Evolutionary conservation across 139 green algal genomes (phyloP).

Genomic region (Spirogloea muscicola): DNA sequence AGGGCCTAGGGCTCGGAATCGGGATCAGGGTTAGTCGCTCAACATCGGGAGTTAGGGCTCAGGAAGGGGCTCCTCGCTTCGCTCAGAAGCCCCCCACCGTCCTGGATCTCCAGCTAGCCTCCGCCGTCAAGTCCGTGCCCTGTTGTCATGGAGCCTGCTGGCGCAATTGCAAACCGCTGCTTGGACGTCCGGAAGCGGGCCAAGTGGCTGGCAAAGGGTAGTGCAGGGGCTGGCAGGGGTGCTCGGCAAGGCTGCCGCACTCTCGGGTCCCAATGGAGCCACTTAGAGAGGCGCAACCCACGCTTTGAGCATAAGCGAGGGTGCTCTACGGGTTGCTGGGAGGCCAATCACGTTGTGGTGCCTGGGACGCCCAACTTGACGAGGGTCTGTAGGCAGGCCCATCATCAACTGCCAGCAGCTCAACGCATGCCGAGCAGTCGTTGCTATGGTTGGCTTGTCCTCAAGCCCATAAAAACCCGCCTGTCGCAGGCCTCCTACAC

Average conservation of each 20-base stretch:
- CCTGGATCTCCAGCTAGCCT: too few relatives aligned
- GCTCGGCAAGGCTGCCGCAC: too few relatives aligned
- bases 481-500: conserved; percentile 69
- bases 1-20: not conserved
- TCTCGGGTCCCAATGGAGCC: too few relatives aligned
- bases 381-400: not conserved
- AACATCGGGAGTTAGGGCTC: conserved; percentile 8
- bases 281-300: too few relatives aligned
- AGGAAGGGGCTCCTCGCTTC: not conserved
- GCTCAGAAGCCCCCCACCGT: too few relatives aligned
- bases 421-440: not conserved
- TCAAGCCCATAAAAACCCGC: not conserved
- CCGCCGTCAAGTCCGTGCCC: too few relatives aligned
- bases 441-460: not conserved
- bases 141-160: too few relatives aligned
- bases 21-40: not conserved
- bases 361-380: not conserved
- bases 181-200: too few relatives aligned
- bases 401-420: not conserved
- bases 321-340: not conserved
- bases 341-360: not conserved
- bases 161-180: too few relatives aligned
- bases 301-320: not conserved
- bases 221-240: too few relatives aligned
- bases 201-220: too few relatives aligned